Base-by-base conservation (phyloP, 2,329 filamentous ascomycete genomes). In the Clonostachys rosea region DNA sequence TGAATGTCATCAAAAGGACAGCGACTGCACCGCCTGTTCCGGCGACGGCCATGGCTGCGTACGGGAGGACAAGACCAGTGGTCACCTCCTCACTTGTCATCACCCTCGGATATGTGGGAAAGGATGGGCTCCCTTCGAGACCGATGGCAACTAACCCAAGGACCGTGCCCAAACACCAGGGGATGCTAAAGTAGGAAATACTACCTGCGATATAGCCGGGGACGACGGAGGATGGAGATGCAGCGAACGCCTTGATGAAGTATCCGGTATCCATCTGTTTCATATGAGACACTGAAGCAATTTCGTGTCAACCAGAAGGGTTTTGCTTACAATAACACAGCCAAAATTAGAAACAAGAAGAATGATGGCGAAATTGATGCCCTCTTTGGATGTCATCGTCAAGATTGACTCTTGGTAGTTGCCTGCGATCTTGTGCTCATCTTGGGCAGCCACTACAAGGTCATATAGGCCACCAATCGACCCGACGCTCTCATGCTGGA, bases 231-330 rank as follows among this genome's bases (percentile, higher is more conserved):
- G 90, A 84, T 5, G 89, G 88, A 18, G 82, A 85, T 1, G 89
- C 88, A 14, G 89, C 87, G 59, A 95, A 92, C 8, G 89, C 89
- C 66, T 94, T 92, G 74, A 92, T 91, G 69, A 89, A 92, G 71
- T 91, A 92, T 11, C 43, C 40, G 8, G 39, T 43, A 17, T 43
- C 42, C 42, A 43, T 43, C 24, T 30, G 24, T 9, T 9, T 30
- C 24, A 30, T 30, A 10, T 75, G 10, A 30, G 24, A 30, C 24
- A 30, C 24, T 10, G 24, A 10, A 30, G 24, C 24, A 3, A 30
- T 10, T 30, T 10, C 24, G 3, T 30, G 4, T 10, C 24, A 8
- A 2, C 24, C 1, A 10, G 9, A 30, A 10, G 24, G 2, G 2
- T 10, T 10, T 30, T 30, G 24, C 24, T 30, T 30, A 30, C 24